phyloP scores from a whole-genome alignment of 2,329 filamentous ascomycete genomes.

The Cytospora leucostoma region DNA sequence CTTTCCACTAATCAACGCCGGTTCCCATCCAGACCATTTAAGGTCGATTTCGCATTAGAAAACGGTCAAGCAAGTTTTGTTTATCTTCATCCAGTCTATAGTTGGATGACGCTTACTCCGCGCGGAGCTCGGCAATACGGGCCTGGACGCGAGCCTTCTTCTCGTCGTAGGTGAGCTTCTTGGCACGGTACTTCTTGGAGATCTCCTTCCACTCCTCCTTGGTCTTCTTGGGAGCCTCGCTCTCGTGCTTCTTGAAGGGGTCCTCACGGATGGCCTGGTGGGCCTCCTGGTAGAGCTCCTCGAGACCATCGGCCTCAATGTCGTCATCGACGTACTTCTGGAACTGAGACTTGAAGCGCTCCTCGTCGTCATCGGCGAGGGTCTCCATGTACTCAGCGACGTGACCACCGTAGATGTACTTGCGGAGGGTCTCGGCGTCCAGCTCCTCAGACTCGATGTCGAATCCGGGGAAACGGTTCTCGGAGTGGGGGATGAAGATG shows the following conservation, averaged over 20 bases:
- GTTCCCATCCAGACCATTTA: slow-evolving; percentile 26
- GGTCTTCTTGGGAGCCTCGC: slow-evolving; percentile 80
- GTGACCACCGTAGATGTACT: slow-evolving; percentile 99
- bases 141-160: slow-evolving; percentile 80
- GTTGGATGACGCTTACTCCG: slow-evolving; percentile 41
- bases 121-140: slow-evolving; percentile 83
- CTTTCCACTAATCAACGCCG: slow-evolving; percentile 26
- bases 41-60: slow-evolving; percentile 18
- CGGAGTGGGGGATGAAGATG: slow-evolving; percentile 94
- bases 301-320: slow-evolving; percentile 91
- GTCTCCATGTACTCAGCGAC: slow-evolving; percentile 99
- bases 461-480: slow-evolving; percentile 99
- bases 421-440: slow-evolving; percentile 93
- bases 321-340: slow-evolving; percentile 96
- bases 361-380: slow-evolving; percentile 98
- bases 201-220: slow-evolving; percentile 97
- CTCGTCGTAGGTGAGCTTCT: slow-evolving; percentile 82
- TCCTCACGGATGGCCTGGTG: slow-evolving; percentile 97
- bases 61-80: slow-evolving; percentile 17
- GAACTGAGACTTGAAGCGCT: slow-evolving; percentile 99
- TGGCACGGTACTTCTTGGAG: slow-evolving; percentile 82
- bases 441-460: slow-evolving; percentile 98
- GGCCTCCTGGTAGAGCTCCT: slow-evolving; percentile 94
- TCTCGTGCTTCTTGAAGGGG: slow-evolving; percentile 89
- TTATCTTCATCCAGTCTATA: slow-evolving; percentile 4